These are phyloP conservation scores for Dryas integrifolia DNA, from an alignment of 331 rosid species.

Conservation along the genomic window DNA sequence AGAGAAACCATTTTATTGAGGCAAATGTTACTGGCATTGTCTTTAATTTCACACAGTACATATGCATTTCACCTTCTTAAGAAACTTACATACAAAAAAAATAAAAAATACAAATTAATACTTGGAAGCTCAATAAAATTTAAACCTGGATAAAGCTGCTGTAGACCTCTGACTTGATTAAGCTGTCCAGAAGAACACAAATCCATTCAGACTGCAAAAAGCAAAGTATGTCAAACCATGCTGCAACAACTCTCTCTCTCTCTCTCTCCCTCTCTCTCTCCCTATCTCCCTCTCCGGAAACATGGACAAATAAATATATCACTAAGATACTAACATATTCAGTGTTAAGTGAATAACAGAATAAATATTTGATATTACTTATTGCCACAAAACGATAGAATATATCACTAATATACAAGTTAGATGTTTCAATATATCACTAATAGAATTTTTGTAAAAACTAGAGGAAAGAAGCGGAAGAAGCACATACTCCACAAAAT, in stretches of 20 bases:
- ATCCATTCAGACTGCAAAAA: constrained; percentile 54
- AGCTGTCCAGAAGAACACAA: constrained; percentile 47
- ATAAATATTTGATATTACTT: background rate
- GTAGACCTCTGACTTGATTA: constrained; percentile 56
- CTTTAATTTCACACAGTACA: background rate
- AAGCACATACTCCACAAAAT: constrained; percentile 61
- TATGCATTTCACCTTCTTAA: background rate
- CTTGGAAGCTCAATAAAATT: constrained; percentile 1
- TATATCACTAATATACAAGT: background rate
- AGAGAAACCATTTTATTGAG: background rate
- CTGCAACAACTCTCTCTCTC: background rate
- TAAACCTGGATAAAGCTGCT: constrained; percentile 63
- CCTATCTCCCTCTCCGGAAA: background rate
- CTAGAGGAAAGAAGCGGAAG: background rate
- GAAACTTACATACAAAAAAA: background rate
- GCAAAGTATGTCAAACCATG: constrained; percentile 26
- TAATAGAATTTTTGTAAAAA: background rate
- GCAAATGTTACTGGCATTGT: background rate
- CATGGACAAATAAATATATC: background rate
- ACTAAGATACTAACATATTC: background rate
- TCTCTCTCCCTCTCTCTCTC: background rate
- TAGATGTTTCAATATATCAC: background rate
- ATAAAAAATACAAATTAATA: background rate
- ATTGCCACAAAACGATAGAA: no score
- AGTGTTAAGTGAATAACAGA: background rate